Conservation (phyloP, 805 yeast species). For the Wickerhamiella vanderwaltii region DNA sequence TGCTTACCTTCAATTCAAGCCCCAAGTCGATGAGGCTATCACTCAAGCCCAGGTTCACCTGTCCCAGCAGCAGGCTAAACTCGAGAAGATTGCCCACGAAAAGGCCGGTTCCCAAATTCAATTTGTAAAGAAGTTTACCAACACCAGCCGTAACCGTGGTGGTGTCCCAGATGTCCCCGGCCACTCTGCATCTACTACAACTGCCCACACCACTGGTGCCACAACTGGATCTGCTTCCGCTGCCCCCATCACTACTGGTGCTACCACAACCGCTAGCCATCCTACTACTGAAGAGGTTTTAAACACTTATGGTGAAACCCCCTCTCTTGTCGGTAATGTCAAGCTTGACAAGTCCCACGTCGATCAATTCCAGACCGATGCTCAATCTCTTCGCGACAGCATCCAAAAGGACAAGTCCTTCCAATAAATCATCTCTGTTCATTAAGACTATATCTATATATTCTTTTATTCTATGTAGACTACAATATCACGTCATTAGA, state of each 20-base stretch:
- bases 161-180: constrained; percentile 15
- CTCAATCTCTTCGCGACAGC: constrained; percentile 12
- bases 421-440: neutral
- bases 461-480: neutral
- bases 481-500: neutral
- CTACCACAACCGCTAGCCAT: constrained; percentile 3
- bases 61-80: constrained; percentile 20
- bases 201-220: constrained; percentile 12
- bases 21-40: constrained; percentile 50
- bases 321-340: constrained; percentile 26
- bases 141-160: constrained; percentile 13
- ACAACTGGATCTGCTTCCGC: constrained; percentile 1
- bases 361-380: constrained; percentile 12
- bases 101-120: constrained; percentile 30
- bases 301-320: constrained; percentile 18
- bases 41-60: constrained; percentile 20
- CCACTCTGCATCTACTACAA: constrained; percentile 13
- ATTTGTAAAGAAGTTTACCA: constrained; percentile 23
- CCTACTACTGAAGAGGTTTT: constrained; percentile 8
- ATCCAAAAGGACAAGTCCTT: constrained; percentile 13
- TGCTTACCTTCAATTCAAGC: constrained; percentile 59
- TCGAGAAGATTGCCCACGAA: constrained; percentile 21
- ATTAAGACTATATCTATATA: neutral
- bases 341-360: constrained; percentile 21
- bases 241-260: constrained; percentile 1